Evolutionary conservation across 2,329 filamentous ascomycete species (phyloP), one percentile per base, ranked within the genome.

Genomic region (Thelonectria discophora): DNA sequence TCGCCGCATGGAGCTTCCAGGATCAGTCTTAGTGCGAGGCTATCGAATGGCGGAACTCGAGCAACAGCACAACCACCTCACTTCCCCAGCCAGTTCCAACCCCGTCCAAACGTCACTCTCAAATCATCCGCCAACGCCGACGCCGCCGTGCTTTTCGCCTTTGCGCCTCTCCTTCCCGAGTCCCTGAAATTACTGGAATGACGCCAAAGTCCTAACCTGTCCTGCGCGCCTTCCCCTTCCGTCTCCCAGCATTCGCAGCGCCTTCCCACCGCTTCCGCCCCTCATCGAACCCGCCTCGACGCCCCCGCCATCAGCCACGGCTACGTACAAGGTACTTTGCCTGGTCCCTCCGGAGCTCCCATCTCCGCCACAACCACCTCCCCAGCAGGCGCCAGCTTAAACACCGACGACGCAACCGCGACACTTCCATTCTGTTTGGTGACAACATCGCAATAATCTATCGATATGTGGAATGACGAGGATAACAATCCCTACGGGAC

Each of bases 381-480:
- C 53, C 58, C 48, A 50, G 54, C 42, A 62, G 59, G 54, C 59
- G 49, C 54, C 59, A 62, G 54, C 49, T 58, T 46, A 42, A 62
- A 47, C 55, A 8, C 42, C 34, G 55, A 53, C 55, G 49, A 58
- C 48, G 43, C 49, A 58, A 18, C 49, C 48, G 43, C 49, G 53
- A 24, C 49, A 18, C 34, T 37, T 37, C 34, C 8, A 30, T 49
- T 27, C 46, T 15, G 49, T 45, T 62, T 58, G 48, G 20, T 20
- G 43, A 49, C 37, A 53, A 62, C 67, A 63, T 59, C 61, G 42
- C 58, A 60, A 50, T 56, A 58, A 40, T 56, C 51, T 47, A 59
- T 52, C 72, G 71, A 46, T 55, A 98, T 98, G 94, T 98, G 94
- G 94, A 96, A 97, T 85, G 94, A 98, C 83, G 94, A 98, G 81